phyloP scores from a whole-genome alignment of 495 filamentous ascomycete species.

The Corynascus novoguineensis region DNA sequence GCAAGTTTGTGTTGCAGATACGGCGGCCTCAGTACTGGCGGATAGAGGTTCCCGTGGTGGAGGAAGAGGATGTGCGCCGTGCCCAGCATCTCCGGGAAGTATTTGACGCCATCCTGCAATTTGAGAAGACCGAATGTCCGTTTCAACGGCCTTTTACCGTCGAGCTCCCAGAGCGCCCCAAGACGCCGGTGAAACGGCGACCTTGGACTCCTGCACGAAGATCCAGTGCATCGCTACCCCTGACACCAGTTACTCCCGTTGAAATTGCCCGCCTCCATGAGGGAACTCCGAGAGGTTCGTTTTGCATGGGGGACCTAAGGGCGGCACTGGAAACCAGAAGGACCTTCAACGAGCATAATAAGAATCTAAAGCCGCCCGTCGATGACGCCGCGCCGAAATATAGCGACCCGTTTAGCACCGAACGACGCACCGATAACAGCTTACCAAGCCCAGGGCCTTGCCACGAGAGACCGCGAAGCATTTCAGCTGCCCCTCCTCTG shows the following conservation, averaged over 20 bases:
- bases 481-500: constrained; percentile 13
- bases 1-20: constrained; percentile 76
- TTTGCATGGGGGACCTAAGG: constrained; percentile 14
- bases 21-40: constrained; percentile 77
- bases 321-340: background rate
- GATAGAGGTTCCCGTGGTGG: constrained; percentile 69
- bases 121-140: constrained; percentile 82
- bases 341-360: constrained; percentile 2
- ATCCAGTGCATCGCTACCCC: constrained; percentile 25
- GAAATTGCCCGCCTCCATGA: constrained; percentile 21
- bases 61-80: constrained; percentile 52
- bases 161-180: constrained; percentile 63
- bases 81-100: constrained; percentile 62
- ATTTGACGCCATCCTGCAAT: constrained; percentile 65
- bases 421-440: background rate
- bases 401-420: background rate
- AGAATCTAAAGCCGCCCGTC: background rate
- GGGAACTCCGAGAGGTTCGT: constrained; percentile 9
- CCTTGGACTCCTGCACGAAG: constrained; percentile 62
- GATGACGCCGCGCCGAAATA: background rate
- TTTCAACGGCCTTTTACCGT: constrained; percentile 73
- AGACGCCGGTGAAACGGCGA: constrained; percentile 59
- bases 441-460: background rate
- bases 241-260: constrained; percentile 25
- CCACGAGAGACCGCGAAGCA: background rate